These are phyloP conservation scores for Pisolithus thermaeus DNA, from an alignment of 1,284 basidiomycete species.

Conservation along the genomic window DNA sequence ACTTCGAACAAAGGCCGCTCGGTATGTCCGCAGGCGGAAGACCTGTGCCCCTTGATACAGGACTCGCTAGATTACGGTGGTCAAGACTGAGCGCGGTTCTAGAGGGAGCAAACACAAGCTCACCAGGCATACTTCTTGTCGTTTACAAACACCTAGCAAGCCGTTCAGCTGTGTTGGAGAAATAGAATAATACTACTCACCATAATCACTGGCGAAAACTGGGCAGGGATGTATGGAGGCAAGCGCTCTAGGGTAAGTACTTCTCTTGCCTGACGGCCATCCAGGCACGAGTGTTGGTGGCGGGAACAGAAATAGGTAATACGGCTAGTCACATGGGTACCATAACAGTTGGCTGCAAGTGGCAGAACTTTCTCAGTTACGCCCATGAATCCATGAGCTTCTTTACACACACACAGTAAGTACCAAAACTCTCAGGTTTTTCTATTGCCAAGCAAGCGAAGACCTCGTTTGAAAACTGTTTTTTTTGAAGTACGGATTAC, in stretches of 20 bases:
- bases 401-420: too few species aligned
- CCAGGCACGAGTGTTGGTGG: too few species aligned
- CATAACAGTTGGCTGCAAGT: too few species aligned
- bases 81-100: conserved; percentile 1
- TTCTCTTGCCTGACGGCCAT: not conserved
- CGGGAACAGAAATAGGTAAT: too few species aligned
- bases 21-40: conserved; percentile 75
- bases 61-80: conserved; percentile 52
- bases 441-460: too few species aligned
- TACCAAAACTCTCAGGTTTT: too few species aligned
- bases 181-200: not conserved
- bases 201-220: not conserved
- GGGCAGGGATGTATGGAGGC: not conserved
- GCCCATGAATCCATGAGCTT: too few species aligned
- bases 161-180: not conserved
- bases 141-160: conserved; percentile 64
- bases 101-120: conserved; percentile 6
- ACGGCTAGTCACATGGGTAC: too few species aligned
- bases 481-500: too few species aligned
- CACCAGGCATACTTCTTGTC: conserved; percentile 82
- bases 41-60: conserved; percentile 86
- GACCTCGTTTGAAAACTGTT: too few species aligned
- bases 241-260: not conserved
- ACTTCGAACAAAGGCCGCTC: conserved; percentile 80
- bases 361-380: too few species aligned